Evolutionary conservation across 345 rosid species (phyloP).

Genomic region (Tarenaya hassleriana): DNA sequence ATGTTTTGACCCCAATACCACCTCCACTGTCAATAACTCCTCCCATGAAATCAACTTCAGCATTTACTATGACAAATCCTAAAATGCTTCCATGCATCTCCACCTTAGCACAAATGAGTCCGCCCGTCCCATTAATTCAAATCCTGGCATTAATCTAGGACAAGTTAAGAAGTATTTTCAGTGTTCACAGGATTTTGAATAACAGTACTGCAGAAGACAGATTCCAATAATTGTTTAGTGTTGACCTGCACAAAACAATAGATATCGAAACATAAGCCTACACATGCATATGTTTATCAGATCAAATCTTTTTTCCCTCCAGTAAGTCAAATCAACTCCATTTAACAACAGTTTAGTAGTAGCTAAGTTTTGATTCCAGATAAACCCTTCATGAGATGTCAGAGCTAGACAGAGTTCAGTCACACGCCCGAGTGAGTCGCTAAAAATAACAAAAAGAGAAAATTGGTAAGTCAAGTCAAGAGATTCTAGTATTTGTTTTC

Average conservation of each 20-base stretch:
- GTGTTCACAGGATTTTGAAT: slow-evolving; percentile 6
- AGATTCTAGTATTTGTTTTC: too few species aligned
- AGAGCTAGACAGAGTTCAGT: background rate
- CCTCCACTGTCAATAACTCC: slow-evolving; percentile 92
- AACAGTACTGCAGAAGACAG: background rate
- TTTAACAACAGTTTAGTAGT: background rate
- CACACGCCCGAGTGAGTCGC: too few species aligned
- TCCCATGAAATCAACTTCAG: slow-evolving; percentile 98
- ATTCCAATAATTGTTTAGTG: background rate
- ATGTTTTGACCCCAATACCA: slow-evolving; percentile 68
- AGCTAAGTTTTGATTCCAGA: too few species aligned
- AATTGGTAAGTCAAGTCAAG: too few species aligned
- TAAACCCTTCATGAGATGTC: background rate
- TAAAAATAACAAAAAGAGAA: too few species aligned
- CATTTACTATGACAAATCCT: slow-evolving; percentile 58
- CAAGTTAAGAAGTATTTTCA: slow-evolving; percentile 4
- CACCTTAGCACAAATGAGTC: slow-evolving; percentile 23
- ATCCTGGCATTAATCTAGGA: slow-evolving; percentile 20
- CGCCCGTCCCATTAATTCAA: slow-evolving; percentile 28
- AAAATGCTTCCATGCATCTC: slow-evolving; percentile 70
- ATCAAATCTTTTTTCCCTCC: too few species aligned
- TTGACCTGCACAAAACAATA: background rate
- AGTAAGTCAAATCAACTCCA: background rate
- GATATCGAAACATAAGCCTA: background rate
- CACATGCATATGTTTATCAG: too few species aligned